Evolutionary conservation across 2,329 filamentous ascomycete genomes (phyloP), one percentile per base, ranked within the genome.

Genomic region (Sclerotinia sclerotiorum): DNA sequence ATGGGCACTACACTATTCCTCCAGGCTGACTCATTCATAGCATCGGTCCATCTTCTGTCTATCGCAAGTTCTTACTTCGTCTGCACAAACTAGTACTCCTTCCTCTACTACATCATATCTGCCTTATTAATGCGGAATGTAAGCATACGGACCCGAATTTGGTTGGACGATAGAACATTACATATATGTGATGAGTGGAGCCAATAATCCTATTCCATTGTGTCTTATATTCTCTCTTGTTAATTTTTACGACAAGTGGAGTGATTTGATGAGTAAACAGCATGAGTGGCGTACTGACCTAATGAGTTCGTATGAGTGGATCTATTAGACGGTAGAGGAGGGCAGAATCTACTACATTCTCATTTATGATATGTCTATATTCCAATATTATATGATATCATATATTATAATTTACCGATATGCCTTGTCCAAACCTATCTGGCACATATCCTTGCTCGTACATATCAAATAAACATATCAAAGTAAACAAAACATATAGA

Each of bases 61-160:
- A 39, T 64, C 61, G 19, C n/a, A 21, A 32, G 21, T 19, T 64
- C 35, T 29, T 29, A 60, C 15, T 13, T 27, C 17, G 21, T 17
- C 15, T 4, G 15, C 15, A 21, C 3, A 44, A 21, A 35, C 29
- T 35, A 10, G 1, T n/a, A 27, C 21, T 39, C 11, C 58, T 49
- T 35, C 13, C 29, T 6, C 49, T 19, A 49, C 44, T 49, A 6
- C 29, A 49, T 29, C 21, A 39, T 35, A 35, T 15, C n/a, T 63
- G 46, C 46, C 60, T 63, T 17, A 15, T 39, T 39, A 1, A 42
- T 7, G 48, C 29, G 58, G 7, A 39, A n/a, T 51, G 46, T 52
- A 51, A 63, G 48, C n/a, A 51, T 51, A 63, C n/a, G 6, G 46
- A 42, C 65, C 65, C 46, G 55, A 19, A 39, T 35, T 60, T 67